phyloP scores from a whole-genome alignment of 2,329 filamentous ascomycete genomes.

The Beauveria sp. region DNA sequence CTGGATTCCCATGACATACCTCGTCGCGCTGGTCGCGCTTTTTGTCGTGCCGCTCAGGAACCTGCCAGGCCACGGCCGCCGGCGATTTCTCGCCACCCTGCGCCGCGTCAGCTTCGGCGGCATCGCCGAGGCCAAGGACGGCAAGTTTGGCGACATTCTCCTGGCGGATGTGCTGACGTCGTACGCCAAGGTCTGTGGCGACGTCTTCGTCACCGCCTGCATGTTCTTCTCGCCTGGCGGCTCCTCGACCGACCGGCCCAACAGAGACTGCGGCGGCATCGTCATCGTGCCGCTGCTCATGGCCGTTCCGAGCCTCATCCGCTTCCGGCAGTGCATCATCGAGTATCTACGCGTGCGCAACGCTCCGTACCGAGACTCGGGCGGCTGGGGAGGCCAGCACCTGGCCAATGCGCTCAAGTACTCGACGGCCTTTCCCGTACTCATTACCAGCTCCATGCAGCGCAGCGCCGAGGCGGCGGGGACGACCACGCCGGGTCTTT shows the following conservation, averaged over 20 bases:
- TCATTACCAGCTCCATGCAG: slow-evolving; percentile 70
- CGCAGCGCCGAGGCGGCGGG: slow-evolving; percentile 43
- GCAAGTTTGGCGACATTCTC: slow-evolving; percentile 90
- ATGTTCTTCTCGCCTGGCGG: slow-evolving; percentile 73
- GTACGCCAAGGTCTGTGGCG: slow-evolving; percentile 86
- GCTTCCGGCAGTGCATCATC: slow-evolving; percentile 83
- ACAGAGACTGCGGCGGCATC: slow-evolving; percentile 72
- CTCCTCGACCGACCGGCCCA: slow-evolving; percentile 71
- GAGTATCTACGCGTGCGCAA: slow-evolving; percentile 70
- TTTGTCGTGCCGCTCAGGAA: slow-evolving; percentile 67
- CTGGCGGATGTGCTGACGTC: slow-evolving; percentile 91
- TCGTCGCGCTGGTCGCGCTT: slow-evolving; percentile 61
- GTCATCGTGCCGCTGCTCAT: slow-evolving; percentile 80
- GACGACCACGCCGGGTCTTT: slow-evolving; percentile 32
- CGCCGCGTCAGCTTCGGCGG: slow-evolving; percentile 77
- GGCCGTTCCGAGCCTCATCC: slow-evolving; percentile 74
- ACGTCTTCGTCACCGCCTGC: slow-evolving; percentile 81
- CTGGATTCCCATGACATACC: slow-evolving; percentile 78
- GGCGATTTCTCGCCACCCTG: slow-evolving; percentile 67
- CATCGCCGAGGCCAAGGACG: slow-evolving; percentile 76
- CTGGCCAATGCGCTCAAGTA: slow-evolving; percentile 94
- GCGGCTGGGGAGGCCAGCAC: slow-evolving; percentile 76
- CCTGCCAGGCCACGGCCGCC: slow-evolving; percentile 61
- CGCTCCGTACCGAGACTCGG: slow-evolving; percentile 44
- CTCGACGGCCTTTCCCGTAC: slow-evolving; percentile 85